phyloP scores from a whole-genome alignment of 176 grass and related monocot species.

The Cymbopogon citratus region DNA sequence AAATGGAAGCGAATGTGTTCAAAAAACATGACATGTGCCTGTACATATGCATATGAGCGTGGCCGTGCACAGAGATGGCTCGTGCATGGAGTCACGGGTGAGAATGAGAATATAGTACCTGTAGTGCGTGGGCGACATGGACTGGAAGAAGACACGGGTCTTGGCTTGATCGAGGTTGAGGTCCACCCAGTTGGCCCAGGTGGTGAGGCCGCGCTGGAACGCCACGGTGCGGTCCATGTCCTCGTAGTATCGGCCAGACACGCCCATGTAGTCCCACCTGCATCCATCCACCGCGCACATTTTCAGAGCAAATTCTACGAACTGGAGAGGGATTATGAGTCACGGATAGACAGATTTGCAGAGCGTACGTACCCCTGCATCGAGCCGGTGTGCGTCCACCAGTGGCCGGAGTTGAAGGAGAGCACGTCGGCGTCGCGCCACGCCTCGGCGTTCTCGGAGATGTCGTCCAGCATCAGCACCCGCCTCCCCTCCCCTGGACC shows the following conservation, averaged over 20 bases:
- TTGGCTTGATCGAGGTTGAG: slow-evolving; percentile 51
- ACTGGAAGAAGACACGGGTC: slow-evolving; percentile 88
- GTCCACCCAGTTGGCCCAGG: slow-evolving; percentile 64
- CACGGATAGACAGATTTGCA: not conserved
- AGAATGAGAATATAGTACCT: slow-evolving; percentile 52
- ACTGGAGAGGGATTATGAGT: not conserved
- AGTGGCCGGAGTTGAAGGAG: slow-evolving; percentile 92
- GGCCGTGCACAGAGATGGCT: not conserved
- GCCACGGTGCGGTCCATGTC: slow-evolving; percentile 85
- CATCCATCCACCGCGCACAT: not conserved
- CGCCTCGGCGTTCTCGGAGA: slow-evolving; percentile 39
- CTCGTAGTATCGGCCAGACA: slow-evolving; percentile 49
- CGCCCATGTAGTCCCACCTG: slow-evolving; percentile 94
- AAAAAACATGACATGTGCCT: not conserved
- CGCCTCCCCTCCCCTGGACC: too few relatives aligned
- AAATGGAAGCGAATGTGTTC: too few relatives aligned
- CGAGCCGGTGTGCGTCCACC: slow-evolving; percentile 91
- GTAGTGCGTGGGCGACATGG: slow-evolving; percentile 89
- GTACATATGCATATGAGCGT: not conserved
- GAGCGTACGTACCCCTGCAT: slow-evolving; percentile 61
- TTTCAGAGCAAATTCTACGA: not conserved
- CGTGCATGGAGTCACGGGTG: not conserved
- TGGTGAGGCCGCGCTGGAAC: slow-evolving; percentile 69
- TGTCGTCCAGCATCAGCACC: too few relatives aligned
- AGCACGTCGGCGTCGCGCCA: slow-evolving; percentile 86